Conservation (phyloP, 495 filamentous ascomycete species). For the Haplographium delicatum region DNA sequence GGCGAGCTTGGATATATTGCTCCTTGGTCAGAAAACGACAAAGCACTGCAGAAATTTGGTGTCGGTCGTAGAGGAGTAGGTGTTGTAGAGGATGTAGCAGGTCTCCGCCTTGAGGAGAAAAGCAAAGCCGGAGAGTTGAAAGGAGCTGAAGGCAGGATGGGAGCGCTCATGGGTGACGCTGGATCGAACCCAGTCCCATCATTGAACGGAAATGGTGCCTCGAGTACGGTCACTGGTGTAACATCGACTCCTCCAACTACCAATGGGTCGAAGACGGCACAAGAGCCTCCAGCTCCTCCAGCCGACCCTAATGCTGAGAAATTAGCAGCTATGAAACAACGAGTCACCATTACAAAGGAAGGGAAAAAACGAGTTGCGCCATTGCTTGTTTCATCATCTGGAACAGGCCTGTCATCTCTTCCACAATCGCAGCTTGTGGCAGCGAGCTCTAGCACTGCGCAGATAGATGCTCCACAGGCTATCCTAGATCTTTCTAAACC, state of each 20-base stretch:
- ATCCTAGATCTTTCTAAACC: slow-evolving; percentile 90
- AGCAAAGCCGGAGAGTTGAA: slow-evolving; percentile 87
- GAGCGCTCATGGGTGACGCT: slow-evolving; percentile 88
- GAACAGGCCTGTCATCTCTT: slow-evolving; percentile 77
- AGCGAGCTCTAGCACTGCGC: slow-evolving; percentile 53
- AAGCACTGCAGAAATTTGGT: slow-evolving; percentile 85
- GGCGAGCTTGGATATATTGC: slow-evolving; percentile 70
- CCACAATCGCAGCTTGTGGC: slow-evolving; percentile 79
- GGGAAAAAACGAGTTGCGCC: slow-evolving; percentile 95
- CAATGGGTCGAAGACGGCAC: slow-evolving; percentile 15
- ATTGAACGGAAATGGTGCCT: slow-evolving; percentile 21
- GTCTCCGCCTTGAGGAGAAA: slow-evolving; percentile 78
- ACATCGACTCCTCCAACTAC: slow-evolving; percentile 11
- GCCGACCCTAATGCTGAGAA: slow-evolving; percentile 56
- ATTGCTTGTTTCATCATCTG: slow-evolving; percentile 80
- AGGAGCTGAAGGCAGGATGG: slow-evolving; percentile 91
- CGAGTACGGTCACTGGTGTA: slow-evolving; percentile 12
- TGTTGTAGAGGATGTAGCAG: slow-evolving; percentile 84
- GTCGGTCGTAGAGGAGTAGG: slow-evolving; percentile 79
- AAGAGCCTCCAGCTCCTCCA: slow-evolving; percentile 13
- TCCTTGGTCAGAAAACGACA: slow-evolving; percentile 83
- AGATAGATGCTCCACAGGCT: slow-evolving; percentile 72
- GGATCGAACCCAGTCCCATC: slow-evolving; percentile 19
- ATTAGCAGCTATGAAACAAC: slow-evolving; percentile 75
- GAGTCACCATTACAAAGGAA: slow-evolving; percentile 92